phyloP scores from a whole-genome alignment of 306 rosid species.

The Fragaria ananassa region DNA sequence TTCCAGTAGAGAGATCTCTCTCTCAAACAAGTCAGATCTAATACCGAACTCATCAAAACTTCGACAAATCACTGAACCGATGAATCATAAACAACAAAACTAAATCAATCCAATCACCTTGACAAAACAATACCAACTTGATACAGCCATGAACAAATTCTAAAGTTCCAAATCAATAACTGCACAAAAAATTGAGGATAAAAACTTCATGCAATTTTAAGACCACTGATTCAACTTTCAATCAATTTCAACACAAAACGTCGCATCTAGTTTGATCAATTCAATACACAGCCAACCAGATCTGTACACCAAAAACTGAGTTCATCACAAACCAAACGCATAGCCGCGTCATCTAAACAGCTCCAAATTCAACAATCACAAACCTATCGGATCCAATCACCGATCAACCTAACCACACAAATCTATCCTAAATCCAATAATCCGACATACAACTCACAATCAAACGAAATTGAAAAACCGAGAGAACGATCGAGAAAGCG shows the following conservation, averaged over 20 bases:
- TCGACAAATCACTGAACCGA: background rate
- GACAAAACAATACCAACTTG: background rate
- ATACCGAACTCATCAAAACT: background rate
- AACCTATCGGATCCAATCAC: conserved; percentile 29
- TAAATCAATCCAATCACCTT: background rate
- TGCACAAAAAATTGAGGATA: background rate
- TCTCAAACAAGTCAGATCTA: background rate
- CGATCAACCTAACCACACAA: conserved; percentile 2
- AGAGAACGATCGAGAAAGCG: background rate
- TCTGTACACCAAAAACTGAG: background rate
- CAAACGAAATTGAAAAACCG: background rate
- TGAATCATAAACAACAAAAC: background rate
- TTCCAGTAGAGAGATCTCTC: background rate
- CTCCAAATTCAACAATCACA: background rate
- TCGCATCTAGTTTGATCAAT: background rate
- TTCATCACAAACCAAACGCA: conserved; percentile 8
- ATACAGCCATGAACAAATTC: background rate
- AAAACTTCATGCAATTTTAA: background rate
- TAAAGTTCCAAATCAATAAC: background rate
- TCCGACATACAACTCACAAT: background rate
- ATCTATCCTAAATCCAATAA: background rate
- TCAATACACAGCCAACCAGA: background rate
- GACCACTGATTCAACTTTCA: background rate
- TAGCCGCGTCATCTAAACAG: conserved; percentile 14
- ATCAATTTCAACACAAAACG: background rate